Evolutionary conservation across 2,329 filamentous ascomycete genomes (phyloP).

Genomic region (Exserohilum turcica): DNA sequence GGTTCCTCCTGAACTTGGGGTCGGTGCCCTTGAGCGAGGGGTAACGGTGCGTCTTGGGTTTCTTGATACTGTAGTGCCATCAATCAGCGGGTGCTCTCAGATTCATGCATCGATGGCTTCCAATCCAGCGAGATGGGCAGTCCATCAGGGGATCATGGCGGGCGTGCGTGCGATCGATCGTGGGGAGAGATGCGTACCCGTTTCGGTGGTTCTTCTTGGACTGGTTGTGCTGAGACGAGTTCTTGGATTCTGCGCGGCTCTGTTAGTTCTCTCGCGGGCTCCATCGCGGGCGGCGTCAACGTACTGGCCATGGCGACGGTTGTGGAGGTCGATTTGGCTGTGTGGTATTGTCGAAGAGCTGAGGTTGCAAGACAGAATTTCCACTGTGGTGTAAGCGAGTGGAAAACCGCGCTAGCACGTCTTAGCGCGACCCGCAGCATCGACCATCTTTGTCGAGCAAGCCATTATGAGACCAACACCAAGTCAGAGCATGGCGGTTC

Average conservation of each 20-base stretch:
- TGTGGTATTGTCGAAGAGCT: slow-evolving; percentile 37
- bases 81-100: slow-evolving; percentile 25
- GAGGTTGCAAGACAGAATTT: slow-evolving; percentile 15
- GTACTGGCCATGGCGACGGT: slow-evolving; percentile 72
- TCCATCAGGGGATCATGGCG: slow-evolving; percentile 10
- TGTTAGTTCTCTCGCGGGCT: slow-evolving; percentile 19
- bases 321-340: slow-evolving; percentile 42
- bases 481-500: neutral
- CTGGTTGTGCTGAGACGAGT: slow-evolving; percentile 99
- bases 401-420: slow-evolving; percentile 14
- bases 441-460: slow-evolving; percentile 1
- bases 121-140: neutral
- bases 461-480: neutral
- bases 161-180: slow-evolving; percentile 19
- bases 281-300: slow-evolving; percentile 43
- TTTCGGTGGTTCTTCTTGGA: slow-evolving; percentile 98
- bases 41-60: slow-evolving; percentile 99
- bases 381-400: slow-evolving; percentile 24
- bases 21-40: slow-evolving; percentile 98
- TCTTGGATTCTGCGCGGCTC: slow-evolving; percentile 84
- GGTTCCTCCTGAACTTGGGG: slow-evolving; percentile 99
- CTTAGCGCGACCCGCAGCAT: slow-evolving; percentile 4
- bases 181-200: slow-evolving; percentile 69
- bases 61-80: slow-evolving; percentile 82
- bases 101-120: neutral